Percentiles rank a stretch among this genome's conserved stretches.
Evolutionary conservation across 208 protist species (phyloP).

Genomic region (Trypanosoma boissoni): DNA sequence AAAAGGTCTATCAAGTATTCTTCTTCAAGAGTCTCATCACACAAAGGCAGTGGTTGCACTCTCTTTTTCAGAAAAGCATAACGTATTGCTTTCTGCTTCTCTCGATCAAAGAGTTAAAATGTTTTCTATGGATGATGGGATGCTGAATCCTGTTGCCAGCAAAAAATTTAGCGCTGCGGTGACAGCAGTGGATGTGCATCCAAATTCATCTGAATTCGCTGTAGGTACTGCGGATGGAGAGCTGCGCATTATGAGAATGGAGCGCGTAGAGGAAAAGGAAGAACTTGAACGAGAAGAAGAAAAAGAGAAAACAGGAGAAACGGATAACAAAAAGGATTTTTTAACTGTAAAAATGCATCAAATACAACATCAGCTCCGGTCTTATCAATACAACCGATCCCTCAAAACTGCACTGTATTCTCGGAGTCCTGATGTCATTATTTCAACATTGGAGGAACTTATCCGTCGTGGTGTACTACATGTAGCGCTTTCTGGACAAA

Average conservation of each 20-base stretch:
- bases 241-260: constrained; percentile 53
- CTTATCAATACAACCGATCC: constrained; percentile 75
- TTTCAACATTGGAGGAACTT: constrained; percentile 86
- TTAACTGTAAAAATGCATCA: constrained; percentile 48
- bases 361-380: constrained; percentile 61
- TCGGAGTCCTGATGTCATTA: constrained; percentile 61
- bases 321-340: constrained; percentile 23
- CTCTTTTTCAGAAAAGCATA: constrained; percentile 57
- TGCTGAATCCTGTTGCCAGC: constrained; percentile 50
- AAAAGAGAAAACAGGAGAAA: constrained; percentile 6
- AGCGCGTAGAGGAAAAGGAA: constrained; percentile 7
- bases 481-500: constrained; percentile 78
- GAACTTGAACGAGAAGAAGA: constrained; percentile 20
- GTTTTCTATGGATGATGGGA: constrained; percentile 43
- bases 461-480: constrained; percentile 73
- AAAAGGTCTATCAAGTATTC: constrained; percentile 41
- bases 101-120: constrained; percentile 86
- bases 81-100: constrained; percentile 62
- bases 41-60: constrained; percentile 76
- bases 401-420: constrained; percentile 78
- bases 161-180: constrained; percentile 67
- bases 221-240: constrained; percentile 62
- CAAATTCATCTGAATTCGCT: constrained; percentile 61
- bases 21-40: constrained; percentile 66
- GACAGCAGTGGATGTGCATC: constrained; percentile 62